Conservation (phyloP, 768 basidiomycete genomes). For the Hydnomerulius pinastri region DNA sequence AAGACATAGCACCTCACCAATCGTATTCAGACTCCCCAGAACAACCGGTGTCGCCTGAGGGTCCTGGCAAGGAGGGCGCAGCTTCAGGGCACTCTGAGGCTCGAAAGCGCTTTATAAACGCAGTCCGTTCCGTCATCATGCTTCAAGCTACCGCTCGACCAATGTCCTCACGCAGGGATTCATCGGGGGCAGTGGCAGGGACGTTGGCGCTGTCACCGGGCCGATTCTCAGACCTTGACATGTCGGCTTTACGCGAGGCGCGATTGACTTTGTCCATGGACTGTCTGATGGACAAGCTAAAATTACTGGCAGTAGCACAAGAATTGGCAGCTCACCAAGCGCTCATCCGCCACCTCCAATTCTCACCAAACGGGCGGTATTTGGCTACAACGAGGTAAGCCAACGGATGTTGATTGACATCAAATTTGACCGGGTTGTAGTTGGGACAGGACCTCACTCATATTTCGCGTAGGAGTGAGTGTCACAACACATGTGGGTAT, state of each 20-base stretch:
- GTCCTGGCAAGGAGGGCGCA: conserved; percentile 26
- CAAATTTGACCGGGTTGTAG: conserved; percentile 26
- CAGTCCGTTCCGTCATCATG: conserved; percentile 51
- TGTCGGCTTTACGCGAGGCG: conserved; percentile 39
- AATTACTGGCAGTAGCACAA: conserved; percentile 40
- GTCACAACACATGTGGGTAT: conserved; percentile 3
- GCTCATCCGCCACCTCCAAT: conserved; percentile 54
- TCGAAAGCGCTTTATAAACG: conserved; percentile 40
- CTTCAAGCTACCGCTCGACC: conserved; percentile 36
- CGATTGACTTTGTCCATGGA: conserved; percentile 43
- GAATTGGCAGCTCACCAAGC: conserved; percentile 48
- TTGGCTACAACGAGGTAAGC: conserved; percentile 53
- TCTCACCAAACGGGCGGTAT: conserved; percentile 55
- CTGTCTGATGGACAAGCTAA: conserved; percentile 45
- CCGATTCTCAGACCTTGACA: conserved; percentile 33
- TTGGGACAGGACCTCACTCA: conserved; percentile 53
- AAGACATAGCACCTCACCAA: too few species aligned
- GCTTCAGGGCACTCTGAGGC: conserved; percentile 28
- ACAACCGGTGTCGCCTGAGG: conserved; percentile 30
- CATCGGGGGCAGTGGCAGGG: conserved; percentile 31
- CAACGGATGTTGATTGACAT: conserved; percentile 1
- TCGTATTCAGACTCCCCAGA: conserved; percentile 27
- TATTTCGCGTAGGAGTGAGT: conserved; percentile 50
- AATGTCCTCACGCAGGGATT: conserved; percentile 32
- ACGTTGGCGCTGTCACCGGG: conserved; percentile 33